Evolutionary conservation across 176 grass and related monocot species (phyloP).

Genomic region (Rhynchospora tenuis): DNA sequence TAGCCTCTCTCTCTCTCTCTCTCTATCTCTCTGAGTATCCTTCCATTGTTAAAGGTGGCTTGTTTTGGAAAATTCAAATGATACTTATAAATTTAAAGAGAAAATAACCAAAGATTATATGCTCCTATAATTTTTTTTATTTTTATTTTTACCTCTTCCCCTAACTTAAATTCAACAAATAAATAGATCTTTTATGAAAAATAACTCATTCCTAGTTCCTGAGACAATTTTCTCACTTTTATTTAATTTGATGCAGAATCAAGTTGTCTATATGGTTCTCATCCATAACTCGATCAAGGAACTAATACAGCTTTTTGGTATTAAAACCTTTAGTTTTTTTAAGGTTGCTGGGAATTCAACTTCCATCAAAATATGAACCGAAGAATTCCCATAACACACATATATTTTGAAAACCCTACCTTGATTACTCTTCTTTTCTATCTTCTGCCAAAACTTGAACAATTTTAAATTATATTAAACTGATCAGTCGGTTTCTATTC

Average conservation of each 20-base stretch:
- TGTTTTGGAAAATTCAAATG: conserved; percentile 3
- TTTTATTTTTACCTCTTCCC: not conserved
- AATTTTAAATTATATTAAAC: not conserved
- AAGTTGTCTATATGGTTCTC: not conserved
- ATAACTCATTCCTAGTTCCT: too few species aligned
- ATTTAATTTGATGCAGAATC: not conserved
- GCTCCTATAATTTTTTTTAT: not conserved
- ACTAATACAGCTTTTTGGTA: not conserved
- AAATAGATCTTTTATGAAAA: not conserved
- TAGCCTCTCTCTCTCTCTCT: conserved; percentile 30
- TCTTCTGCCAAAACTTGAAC: not conserved
- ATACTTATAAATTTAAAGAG: not conserved
- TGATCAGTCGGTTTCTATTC: not conserved
- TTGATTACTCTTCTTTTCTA: not conserved
- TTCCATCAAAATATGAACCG: not conserved
- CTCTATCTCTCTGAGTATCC: not conserved
- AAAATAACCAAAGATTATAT: not conserved
- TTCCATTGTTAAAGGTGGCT: not conserved
- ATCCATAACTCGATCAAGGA: not conserved
- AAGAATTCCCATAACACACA: not conserved
- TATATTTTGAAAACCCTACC: not conserved
- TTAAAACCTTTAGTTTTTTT: not conserved
- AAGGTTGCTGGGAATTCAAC: not conserved
- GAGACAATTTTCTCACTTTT: not conserved
- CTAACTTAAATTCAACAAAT: not conserved